These are phyloP conservation scores for Trichosporon sp. DNA, from an alignment of 1,284 basidiomycete species.

Conservation along the genomic window DNA sequence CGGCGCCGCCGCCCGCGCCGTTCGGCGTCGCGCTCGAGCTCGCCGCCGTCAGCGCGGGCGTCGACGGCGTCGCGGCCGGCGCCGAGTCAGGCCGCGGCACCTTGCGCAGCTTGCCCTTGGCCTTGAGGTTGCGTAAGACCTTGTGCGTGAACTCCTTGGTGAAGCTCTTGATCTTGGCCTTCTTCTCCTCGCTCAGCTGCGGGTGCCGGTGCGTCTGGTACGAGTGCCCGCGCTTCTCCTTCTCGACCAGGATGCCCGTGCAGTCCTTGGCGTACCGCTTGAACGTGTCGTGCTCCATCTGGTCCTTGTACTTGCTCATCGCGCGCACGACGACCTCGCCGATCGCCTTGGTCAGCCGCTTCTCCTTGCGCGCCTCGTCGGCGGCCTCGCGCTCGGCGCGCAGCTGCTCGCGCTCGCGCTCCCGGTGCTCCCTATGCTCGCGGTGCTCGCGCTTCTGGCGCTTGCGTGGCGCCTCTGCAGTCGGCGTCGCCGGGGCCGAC, in stretches of 20 bases:
- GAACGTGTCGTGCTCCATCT: slow-evolving; percentile 79
- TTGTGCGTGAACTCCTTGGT: slow-evolving; percentile 71
- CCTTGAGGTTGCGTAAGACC: slow-evolving; percentile 42
- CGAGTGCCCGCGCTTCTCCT: slow-evolving; percentile 84
- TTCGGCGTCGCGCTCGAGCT: slow-evolving; percentile 3
- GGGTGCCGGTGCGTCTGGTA: slow-evolving; percentile 70
- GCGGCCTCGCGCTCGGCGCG: slow-evolving; percentile 31
- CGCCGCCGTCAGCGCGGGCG: slow-evolving; percentile 5
- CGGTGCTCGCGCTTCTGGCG: slow-evolving; percentile 34
- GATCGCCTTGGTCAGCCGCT: slow-evolving; percentile 74
- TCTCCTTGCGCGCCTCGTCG: slow-evolving; percentile 63
- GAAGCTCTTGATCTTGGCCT: slow-evolving; percentile 85
- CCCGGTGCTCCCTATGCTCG: slow-evolving; percentile 19
- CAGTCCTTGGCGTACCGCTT: slow-evolving; percentile 94
- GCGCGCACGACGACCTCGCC: slow-evolving; percentile 83
- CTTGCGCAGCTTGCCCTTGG: slow-evolving; percentile 39
- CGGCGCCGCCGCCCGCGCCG: background rate
- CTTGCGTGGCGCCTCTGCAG: slow-evolving; percentile 26
- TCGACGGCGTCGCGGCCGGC: background rate
- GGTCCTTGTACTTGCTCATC: slow-evolving; percentile 81
- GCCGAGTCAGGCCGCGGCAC: background rate
- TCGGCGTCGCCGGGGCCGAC: background rate
- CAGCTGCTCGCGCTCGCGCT: slow-evolving; percentile 30
- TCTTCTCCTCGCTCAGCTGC: slow-evolving; percentile 76
- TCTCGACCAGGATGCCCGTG: slow-evolving; percentile 75